phyloP scores from a whole-genome alignment of 306 rosid species.

The Morella rubra region DNA sequence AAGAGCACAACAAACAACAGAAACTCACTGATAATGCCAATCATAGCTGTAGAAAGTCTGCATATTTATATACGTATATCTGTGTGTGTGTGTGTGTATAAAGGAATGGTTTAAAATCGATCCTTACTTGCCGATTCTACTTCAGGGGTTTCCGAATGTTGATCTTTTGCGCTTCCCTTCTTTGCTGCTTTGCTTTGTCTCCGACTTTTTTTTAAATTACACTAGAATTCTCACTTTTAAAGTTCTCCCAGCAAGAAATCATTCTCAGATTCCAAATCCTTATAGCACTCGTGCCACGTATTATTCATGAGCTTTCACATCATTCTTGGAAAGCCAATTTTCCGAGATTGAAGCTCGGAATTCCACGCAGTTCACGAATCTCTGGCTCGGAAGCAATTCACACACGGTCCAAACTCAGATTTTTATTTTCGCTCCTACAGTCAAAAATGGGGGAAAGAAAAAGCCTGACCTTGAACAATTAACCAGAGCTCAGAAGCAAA shows the following conservation, averaged over 20 bases:
- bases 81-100: not conserved
- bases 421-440: not conserved
- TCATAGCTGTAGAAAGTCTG: constrained; percentile 11
- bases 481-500: not conserved
- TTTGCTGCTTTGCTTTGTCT: constrained; percentile 24
- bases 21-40: constrained; percentile 15
- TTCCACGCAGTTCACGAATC: not conserved
- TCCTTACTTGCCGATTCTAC: constrained; percentile 59
- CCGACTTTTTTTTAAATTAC: not conserved
- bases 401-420: not conserved
- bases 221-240: not conserved
- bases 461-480: not conserved
- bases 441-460: not conserved
- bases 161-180: constrained; percentile 40
- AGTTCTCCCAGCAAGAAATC: constrained; percentile 11
- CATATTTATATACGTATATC: too few relatives aligned
- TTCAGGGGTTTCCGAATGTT: constrained; percentile 31
- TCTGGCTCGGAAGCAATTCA: not conserved
- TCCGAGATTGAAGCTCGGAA: not conserved
- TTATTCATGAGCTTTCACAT: constrained; percentile 8
- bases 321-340: not conserved
- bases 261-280: constrained; percentile 16
- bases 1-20: not conserved
- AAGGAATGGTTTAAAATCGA: constrained; percentile 44
- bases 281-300: constrained; percentile 16